These are phyloP conservation scores for Lithohypha guttulata DNA, from an alignment of 2,329 filamentous ascomycete genomes.

Conservation along the genomic window DNA sequence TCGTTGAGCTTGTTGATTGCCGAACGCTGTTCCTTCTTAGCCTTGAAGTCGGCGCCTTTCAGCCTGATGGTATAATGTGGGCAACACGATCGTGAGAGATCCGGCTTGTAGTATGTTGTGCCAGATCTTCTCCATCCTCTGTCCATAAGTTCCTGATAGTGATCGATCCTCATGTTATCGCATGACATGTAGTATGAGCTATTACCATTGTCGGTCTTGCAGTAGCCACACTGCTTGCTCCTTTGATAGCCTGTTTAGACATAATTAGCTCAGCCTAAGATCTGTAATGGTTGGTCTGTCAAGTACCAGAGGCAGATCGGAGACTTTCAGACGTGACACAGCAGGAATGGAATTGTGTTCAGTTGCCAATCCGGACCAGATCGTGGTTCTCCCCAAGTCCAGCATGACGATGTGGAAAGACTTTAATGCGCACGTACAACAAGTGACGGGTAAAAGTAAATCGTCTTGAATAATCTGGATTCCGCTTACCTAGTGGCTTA, in stretches of 20 bases:
- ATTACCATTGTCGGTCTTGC: slow-evolving; percentile 36
- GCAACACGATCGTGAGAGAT: slow-evolving; percentile 69
- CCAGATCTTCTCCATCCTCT: slow-evolving; percentile 42
- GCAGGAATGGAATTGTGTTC: too few species aligned
- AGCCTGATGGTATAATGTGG: slow-evolving; percentile 58
- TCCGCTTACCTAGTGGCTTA: slow-evolving; percentile 35
- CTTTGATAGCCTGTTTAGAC: slow-evolving; percentile 34
- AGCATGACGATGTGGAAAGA: too few species aligned
- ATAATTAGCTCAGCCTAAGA: slow-evolving; percentile 17
- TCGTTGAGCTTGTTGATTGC: slow-evolving; percentile 40
- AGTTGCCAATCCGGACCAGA: too few species aligned
- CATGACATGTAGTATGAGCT: slow-evolving; percentile 38
- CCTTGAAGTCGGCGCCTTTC: slow-evolving; percentile 32
- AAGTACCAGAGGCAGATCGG: not conserved
- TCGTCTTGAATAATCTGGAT: too few species aligned
- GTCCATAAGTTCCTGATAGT: slow-evolving; percentile 39
- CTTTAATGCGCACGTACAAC: not conserved
- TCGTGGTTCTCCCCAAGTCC: too few species aligned
- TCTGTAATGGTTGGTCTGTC: not conserved
- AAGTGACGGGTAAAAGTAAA: too few species aligned
- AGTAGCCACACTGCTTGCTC: slow-evolving; percentile 37
- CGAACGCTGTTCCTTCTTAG: slow-evolving; percentile 37
- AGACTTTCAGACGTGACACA: too few species aligned
- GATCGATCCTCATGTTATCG: slow-evolving; percentile 32
- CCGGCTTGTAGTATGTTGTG: slow-evolving; percentile 40